A percentile compares a stretch with the other conserved stretches of the same genome.
Conservation (phyloP, 495 filamentous ascomycete genomes). For the Durotheca rogersii region DNA sequence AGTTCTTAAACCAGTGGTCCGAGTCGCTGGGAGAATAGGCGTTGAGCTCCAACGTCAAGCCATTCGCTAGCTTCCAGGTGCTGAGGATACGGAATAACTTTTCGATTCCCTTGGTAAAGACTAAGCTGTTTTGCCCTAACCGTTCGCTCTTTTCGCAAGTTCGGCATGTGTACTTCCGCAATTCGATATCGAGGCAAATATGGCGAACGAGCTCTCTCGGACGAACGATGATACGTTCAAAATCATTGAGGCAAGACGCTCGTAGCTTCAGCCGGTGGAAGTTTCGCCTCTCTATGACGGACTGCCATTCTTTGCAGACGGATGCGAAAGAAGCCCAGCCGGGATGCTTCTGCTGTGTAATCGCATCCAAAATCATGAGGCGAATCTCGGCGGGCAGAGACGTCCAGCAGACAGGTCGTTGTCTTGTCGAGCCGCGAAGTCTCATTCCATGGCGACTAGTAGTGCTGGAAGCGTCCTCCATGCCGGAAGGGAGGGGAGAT, state of each 20-base stretch:
- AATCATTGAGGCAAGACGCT: conserved; percentile 26
- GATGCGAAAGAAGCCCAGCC: conserved; percentile 20
- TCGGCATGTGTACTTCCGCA: conserved; percentile 20
- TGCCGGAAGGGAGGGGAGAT: too few relatives aligned
- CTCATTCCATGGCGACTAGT: conserved; percentile 5
- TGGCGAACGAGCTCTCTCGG: conserved; percentile 24
- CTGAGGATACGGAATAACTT: conserved; percentile 13
- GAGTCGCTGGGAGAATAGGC: conserved; percentile 23
- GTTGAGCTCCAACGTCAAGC: conserved; percentile 22
- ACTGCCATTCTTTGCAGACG: conserved; percentile 20
- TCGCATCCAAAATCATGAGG: conserved; percentile 12
- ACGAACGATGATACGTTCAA: conserved; percentile 17
- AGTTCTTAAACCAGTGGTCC: conserved; percentile 26
- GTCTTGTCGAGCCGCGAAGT: conserved; percentile 6
- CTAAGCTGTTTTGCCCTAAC: conserved; percentile 2
- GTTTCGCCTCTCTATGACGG: conserved; percentile 10
- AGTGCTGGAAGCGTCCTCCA: too few relatives aligned
- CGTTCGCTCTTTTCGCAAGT: conserved; percentile 8
- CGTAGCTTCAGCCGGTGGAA: conserved; percentile 22
- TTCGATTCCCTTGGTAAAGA: conserved; percentile 19
- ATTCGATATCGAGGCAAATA: conserved; percentile 27
- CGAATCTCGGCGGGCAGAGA: conserved; percentile 16
- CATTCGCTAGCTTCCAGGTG: conserved; percentile 9
- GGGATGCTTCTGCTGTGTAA: conserved; percentile 9
- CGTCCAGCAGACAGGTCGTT: background rate